Evolutionary conservation across 768 basidiomycete species (phyloP).

Genomic region (Russula dissimulans): DNA sequence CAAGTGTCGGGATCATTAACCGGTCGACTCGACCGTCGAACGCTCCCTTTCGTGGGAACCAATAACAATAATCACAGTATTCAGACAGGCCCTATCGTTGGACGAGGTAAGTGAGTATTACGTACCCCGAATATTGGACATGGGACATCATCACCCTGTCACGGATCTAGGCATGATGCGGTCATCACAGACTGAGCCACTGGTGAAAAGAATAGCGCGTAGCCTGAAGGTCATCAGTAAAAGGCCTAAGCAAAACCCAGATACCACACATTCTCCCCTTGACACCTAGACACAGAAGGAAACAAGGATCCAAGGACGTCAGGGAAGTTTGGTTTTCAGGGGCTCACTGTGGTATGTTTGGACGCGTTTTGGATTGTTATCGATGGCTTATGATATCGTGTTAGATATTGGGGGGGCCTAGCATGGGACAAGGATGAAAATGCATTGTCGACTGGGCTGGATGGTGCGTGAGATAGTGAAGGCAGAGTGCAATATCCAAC

Average conservation of each 20-base stretch:
- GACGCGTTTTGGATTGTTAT: neutral
- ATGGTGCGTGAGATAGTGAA: slow-evolving; percentile 18
- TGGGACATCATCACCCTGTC: slow-evolving; percentile 40
- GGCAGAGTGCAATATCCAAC: slow-evolving; percentile 6
- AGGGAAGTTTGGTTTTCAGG: slow-evolving; percentile 19
- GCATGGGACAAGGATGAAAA: neutral
- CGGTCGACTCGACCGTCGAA: too few species aligned
- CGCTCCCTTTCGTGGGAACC: slow-evolving; percentile 57
- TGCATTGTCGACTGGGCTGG: slow-evolving; percentile 16
- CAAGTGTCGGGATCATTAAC: slow-evolving; percentile 59
- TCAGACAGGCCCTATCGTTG: slow-evolving; percentile 69
- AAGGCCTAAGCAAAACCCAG: neutral
- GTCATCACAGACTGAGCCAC: slow-evolving; percentile 21
- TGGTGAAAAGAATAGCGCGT: neutral
- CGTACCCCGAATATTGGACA: slow-evolving; percentile 31
- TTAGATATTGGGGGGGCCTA: slow-evolving; percentile 17
- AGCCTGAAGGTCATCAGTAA: neutral
- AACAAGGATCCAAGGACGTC: neutral
- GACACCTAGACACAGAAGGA: neutral
- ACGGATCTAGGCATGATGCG: neutral
- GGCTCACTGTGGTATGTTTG: slow-evolving; percentile 8
- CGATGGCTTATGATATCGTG: neutral
- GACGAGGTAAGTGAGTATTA: slow-evolving; percentile 52
- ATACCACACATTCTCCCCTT: neutral
- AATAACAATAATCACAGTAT: slow-evolving; percentile 56